Conservation (phyloP, 768 basidiomycete species). For the Pisolithus sp. region DNA sequence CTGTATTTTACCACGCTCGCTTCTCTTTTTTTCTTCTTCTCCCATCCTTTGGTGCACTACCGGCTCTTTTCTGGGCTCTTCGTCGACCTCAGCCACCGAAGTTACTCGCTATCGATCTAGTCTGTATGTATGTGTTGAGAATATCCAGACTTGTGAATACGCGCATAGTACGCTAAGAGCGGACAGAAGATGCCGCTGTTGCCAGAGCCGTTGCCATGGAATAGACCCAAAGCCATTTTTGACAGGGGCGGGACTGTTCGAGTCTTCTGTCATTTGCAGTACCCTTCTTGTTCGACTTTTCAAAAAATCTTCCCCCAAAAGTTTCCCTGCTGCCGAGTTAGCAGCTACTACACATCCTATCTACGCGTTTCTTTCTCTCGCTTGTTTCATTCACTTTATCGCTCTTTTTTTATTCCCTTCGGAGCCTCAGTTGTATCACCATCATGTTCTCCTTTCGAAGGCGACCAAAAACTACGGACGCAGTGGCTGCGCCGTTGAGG, state of each 20-base stretch:
- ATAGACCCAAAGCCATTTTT: too few species aligned
- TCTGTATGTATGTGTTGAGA: not conserved
- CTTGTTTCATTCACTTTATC: conserved; percentile 18
- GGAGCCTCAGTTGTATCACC: conserved; percentile 5
- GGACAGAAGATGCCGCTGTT: not conserved
- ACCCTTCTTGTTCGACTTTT: too few species aligned
- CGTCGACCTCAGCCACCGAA: conserved; percentile 1
- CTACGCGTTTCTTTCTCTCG: conserved; percentile 12
- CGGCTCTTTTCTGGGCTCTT: too few species aligned
- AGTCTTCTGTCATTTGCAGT: too few species aligned
- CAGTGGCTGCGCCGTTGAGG: conserved; percentile 42
- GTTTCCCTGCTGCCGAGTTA: conserved; percentile 5
- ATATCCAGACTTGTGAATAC: not conserved
- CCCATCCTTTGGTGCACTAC: too few species aligned
- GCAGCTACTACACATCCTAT: conserved; percentile 19
- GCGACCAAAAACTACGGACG: conserved; percentile 45
- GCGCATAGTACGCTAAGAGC: not conserved
- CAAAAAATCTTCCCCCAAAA: not conserved
- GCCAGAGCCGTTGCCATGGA: conserved; percentile 21
- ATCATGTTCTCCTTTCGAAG: conserved; percentile 82
- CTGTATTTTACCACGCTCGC: conserved; percentile 20
- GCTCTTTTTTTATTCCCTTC: conserved; percentile 15
- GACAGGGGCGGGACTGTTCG: too few species aligned
- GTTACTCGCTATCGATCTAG: not conserved
- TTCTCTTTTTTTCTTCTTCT: not conserved